Percentiles rank a stretch among this genome's conserved stretches.
Evolutionary conservation across 1,139 yeast species (phyloP).

Genomic region (Kluyveromyces sp.): DNA sequence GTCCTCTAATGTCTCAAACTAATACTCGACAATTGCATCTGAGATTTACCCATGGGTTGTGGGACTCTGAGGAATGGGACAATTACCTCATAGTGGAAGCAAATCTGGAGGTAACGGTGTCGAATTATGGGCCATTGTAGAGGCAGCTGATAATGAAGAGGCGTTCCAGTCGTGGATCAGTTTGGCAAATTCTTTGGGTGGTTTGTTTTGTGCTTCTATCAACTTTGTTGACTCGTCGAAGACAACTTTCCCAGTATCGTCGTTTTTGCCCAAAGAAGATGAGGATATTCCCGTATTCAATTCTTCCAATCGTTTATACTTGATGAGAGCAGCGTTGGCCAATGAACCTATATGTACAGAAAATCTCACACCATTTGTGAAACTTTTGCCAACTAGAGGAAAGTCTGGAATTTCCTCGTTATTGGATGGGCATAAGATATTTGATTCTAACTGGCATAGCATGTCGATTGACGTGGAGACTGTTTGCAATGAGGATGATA

Average conservation of each 20-base stretch:
- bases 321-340: conserved; percentile 82
- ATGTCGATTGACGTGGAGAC: conserved; percentile 83
- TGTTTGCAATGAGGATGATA: conserved; percentile 34
- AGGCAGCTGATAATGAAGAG: conserved; percentile 46
- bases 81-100: conserved; percentile 63
- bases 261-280: conserved; percentile 34
- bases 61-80: conserved; percentile 87
- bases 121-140: conserved; percentile 82
- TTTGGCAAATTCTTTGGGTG: conserved; percentile 72
- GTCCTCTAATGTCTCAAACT: conserved; percentile 64
- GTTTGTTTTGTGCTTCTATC: conserved; percentile 90
- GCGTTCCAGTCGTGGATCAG: conserved; percentile 65
- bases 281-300: conserved; percentile 24
- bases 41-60: conserved; percentile 89
- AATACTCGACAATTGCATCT: conserved; percentile 70
- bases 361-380: conserved; percentile 87
- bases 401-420: conserved; percentile 82
- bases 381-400: conserved; percentile 86
- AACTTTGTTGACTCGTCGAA: conserved; percentile 77
- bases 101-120: conserved; percentile 92
- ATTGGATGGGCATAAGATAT: conserved; percentile 91
- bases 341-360: conserved; percentile 97
- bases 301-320: conserved; percentile 36
- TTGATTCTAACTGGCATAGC: conserved; percentile 91
- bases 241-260: conserved; percentile 62